Base-by-base conservation (phyloP, 176 grass and related monocot genomes). In the Echinochloa phyllopogon region DNA sequence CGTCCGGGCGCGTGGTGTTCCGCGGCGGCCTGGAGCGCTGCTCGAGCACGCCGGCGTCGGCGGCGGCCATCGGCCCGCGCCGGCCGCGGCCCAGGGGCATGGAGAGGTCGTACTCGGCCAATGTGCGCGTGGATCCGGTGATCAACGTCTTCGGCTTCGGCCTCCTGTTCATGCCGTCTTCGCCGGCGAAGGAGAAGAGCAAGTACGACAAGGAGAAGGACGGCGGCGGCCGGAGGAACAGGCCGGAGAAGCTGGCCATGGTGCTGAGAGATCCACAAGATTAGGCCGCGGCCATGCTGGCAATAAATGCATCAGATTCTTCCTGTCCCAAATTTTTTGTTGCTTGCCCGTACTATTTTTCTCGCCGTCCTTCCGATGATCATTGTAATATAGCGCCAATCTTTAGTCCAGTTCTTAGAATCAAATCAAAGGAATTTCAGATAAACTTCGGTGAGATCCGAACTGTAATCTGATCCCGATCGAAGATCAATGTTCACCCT, bases 41-140 rank as follows among this genome's bases (percentile, higher is more conserved):
- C 89, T 89, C 92, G 12, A 94, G 92, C 81, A 85, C 80, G 76
- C 92, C 92, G 51, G 92, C 84, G 0, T 84, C 72, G 18, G 87
- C 24, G 18, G 87, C 24, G 8, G 84, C 66, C 11, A 18, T 86
- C 77, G 82, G 86, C 10, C 76, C 65, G 45, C 84, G 66, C 16
- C 48, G 89, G 14, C 89, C 77, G 38, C 84, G 87, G 81, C 72
- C 84, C 3, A 72, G 87, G 74, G 92, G 92, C 43, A 91, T 94
- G 92, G 89, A 94, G 82, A 12, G 92, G 67, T 94, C 89, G 0
- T 89, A 85, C 86, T 94, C 92, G 39, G 85, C 84, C 84, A 89
- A 89, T 25, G 89, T 94, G 83, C 89, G 89, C 43, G 89, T 94
- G 76, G 82, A 91, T 27, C 89, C 92, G 65, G 92, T 94, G 79